phyloP scores from a whole-genome alignment of 2,329 filamentous ascomycete genomes.

The Didymosphaeria variabile region DNA sequence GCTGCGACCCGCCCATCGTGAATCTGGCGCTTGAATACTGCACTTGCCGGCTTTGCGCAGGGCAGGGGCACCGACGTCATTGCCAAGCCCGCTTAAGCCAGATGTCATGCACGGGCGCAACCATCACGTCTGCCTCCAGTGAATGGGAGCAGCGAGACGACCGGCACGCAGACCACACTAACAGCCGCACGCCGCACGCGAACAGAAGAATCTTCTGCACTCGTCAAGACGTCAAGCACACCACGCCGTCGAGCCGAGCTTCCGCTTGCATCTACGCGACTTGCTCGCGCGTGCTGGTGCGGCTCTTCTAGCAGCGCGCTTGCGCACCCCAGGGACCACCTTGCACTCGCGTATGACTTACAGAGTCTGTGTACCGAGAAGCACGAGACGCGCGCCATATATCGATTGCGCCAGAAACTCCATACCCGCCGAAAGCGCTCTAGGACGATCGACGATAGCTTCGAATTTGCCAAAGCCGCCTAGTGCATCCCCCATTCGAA shows the following conservation, averaged over 20 bases:
- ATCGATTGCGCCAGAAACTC: neutral
- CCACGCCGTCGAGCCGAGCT: neutral
- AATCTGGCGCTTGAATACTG: neutral
- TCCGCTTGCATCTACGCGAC: neutral
- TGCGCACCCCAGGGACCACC: neutral
- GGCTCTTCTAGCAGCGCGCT: neutral
- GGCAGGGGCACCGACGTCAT: slow-evolving; percentile 6
- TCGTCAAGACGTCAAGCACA: too few species aligned
- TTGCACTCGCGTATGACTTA: neutral
- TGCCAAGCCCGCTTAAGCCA: slow-evolving; percentile 6
- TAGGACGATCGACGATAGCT: neutral
- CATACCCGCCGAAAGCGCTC: neutral
- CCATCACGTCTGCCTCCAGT: neutral
- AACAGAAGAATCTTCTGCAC: too few species aligned
- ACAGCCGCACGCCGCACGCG: too few species aligned
- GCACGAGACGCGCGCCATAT: neutral
- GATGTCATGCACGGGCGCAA: neutral
- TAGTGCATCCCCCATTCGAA: neutral
- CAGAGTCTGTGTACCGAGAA: neutral
- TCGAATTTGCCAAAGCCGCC: too few species aligned
- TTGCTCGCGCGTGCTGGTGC: neutral
- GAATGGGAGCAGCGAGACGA: neutral
- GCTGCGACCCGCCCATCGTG: slow-evolving; percentile 3
- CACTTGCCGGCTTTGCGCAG: neutral
- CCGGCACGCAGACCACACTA: too few species aligned